These are phyloP conservation scores for Sclerotinia sclerotiorum DNA, from an alignment of 2,329 filamentous ascomycete genomes.

Conservation along the genomic window DNA sequence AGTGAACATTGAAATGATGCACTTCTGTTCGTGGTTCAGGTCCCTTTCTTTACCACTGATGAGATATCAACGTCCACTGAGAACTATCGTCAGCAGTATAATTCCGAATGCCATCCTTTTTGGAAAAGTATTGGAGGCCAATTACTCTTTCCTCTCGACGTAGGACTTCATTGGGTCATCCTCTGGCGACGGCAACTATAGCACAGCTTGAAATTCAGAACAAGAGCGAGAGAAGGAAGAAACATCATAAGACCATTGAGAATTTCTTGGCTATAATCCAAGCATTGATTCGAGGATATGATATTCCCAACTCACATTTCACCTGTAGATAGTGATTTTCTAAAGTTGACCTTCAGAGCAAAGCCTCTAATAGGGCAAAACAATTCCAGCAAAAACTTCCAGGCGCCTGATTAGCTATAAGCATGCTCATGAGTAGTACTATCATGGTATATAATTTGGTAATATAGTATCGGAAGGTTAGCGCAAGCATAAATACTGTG, in stretches of 20 bases:
- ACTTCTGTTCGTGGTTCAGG: background rate
- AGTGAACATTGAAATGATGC: background rate
- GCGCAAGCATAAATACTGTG: background rate
- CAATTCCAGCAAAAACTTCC: background rate
- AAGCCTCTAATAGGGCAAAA: background rate
- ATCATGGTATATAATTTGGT: background rate
- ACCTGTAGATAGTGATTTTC: background rate
- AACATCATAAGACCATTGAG: too few species aligned
- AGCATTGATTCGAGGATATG: too few species aligned
- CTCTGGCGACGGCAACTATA: too few species aligned
- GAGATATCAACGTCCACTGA: background rate
- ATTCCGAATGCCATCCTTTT: background rate
- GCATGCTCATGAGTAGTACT: background rate
- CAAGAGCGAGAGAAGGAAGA: too few species aligned
- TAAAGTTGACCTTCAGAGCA: too few species aligned
- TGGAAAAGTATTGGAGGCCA: background rate
- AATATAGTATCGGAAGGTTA: background rate
- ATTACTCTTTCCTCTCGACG: background rate
- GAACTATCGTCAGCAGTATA: background rate
- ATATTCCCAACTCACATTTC: background rate
- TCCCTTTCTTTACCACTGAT: background rate
- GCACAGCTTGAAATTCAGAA: too few species aligned
- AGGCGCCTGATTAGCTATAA: background rate
- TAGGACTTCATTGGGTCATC: background rate
- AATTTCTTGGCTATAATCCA: too few species aligned